Conservation (phyloP, 108 stramenopile genomes). For the Epipyxis sp. region DNA sequence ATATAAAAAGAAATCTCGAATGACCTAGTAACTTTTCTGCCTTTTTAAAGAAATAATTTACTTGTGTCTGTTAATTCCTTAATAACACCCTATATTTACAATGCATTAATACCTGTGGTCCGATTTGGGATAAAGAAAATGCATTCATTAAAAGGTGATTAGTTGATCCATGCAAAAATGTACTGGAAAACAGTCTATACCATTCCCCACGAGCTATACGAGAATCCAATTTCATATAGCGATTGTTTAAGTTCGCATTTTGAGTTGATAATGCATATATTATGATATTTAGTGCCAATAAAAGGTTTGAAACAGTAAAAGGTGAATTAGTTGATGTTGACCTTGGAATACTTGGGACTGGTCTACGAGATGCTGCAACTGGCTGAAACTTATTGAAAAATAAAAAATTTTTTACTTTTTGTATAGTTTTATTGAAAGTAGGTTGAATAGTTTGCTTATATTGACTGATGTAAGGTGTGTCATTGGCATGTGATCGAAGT, state of each 20-base stretch:
- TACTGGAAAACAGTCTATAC: neutral
- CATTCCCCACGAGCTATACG: neutral
- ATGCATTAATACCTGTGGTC: slow-evolving; percentile 11
- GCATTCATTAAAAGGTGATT: neutral
- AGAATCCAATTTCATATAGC: neutral
- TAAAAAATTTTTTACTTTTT: too few species aligned
- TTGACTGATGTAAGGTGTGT: too few species aligned
- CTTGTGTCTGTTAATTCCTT: neutral
- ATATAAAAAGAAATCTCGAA: neutral
- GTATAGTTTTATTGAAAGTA: too few species aligned
- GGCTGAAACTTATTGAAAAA: too few species aligned
- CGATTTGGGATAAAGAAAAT: neutral
- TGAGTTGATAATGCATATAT: neutral
- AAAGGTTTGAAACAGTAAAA: neutral
- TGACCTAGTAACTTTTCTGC: neutral
- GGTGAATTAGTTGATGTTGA: neutral
- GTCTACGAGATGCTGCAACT: too few species aligned
- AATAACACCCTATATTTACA: too few species aligned
- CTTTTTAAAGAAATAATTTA: neutral
- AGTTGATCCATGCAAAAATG: neutral
- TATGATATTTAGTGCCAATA: neutral
- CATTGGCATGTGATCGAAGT: too few species aligned
- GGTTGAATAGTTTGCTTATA: too few species aligned
- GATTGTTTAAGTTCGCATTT: neutral
- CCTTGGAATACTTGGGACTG: too few species aligned